Evolutionary conservation across 306 rosid species (phyloP), one percentile per base, ranked within the genome.

Genomic region (Cicer pinnatifidum): DNA sequence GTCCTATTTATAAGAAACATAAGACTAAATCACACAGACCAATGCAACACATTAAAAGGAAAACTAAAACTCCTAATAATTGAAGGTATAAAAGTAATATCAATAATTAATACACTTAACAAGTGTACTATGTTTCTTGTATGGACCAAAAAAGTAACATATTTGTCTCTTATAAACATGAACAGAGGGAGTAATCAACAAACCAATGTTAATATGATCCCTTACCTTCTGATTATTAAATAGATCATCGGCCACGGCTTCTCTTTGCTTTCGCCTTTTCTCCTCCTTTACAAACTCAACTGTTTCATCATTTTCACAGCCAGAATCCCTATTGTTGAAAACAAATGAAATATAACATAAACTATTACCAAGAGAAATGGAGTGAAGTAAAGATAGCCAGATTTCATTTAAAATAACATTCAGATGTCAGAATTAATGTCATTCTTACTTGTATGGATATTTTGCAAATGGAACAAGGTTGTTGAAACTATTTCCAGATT

Each of bases 191-290:
- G 33, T 28, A 28, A 28, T 3, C 58, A 38, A 66, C 44, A 66
- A 51, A 20, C 17, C 54, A 67, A 68, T 52, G 41, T 8, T 38
- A 48, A 69, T 6, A 13, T 6, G 2, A 44, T 2, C 17, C 9
- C 4, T 79, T 41, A 79, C 95, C 92, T 81, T 85, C 74, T 86
- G 84, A 44, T 85, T 91, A 82, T 84, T 88, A 78, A 93, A 93
- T 68, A 93, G 86, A 59, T 91, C 98, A 58, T 93, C 98, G 3
- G 97, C 89, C 48, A 89, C 44, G 6, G 97, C 98, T 82, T 93
- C 98, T 80, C 71, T 82, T 80, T 89, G 84, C 88, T 84, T 93
- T 76, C 94, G 83, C 78, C 75, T 86, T 77, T 81, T 89, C 84
- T 93, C 98, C 76, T 89, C 90, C 77, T 77, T 86, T 74, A 86